These are phyloP conservation scores for Fusarium denticulatum DNA, from an alignment of 2,329 filamentous ascomycete genomes.

Conservation along the genomic window DNA sequence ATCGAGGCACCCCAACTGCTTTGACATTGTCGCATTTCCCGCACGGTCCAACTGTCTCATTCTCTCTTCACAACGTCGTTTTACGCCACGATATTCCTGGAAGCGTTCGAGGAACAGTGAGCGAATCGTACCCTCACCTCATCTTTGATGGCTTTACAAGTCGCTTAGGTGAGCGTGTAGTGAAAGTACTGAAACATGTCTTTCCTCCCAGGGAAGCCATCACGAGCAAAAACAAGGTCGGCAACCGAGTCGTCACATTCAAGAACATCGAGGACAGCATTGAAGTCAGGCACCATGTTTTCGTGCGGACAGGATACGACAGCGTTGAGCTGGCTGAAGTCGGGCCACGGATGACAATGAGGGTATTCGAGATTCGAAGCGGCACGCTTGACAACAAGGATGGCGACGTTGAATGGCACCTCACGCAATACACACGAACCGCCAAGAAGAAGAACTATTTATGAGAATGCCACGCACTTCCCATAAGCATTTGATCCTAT, in stretches of 20 bases:
- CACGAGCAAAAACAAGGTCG: slow-evolving; percentile 77
- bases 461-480: slow-evolving; percentile 54
- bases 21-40: slow-evolving; percentile 88
- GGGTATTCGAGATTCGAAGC: slow-evolving; percentile 89
- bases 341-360: slow-evolving; percentile 96
- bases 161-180: slow-evolving; percentile 80
- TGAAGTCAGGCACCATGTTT: slow-evolving; percentile 84
- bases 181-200: slow-evolving; percentile 91
- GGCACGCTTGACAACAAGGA: slow-evolving; percentile 95
- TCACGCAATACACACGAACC: slow-evolving; percentile 95
- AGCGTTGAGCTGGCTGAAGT: slow-evolving; percentile 90
- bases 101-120: slow-evolving; percentile 84
- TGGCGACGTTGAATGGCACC: slow-evolving; percentile 94
- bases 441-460: slow-evolving; percentile 96
- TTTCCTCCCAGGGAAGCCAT: slow-evolving; percentile 88
- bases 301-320: slow-evolving; percentile 91
- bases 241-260: slow-evolving; percentile 90
- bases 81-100: slow-evolving; percentile 93
- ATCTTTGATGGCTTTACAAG: slow-evolving; percentile 95
- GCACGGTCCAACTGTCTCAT: slow-evolving; percentile 82
- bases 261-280: slow-evolving; percentile 95
- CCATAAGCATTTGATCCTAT: background rate
- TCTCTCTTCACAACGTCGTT: slow-evolving; percentile 92
- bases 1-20: slow-evolving; percentile 90
- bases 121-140: slow-evolving; percentile 91